Conservation (phyloP, 352 stramenopile genomes). For the Pythium folliculosum region DNA sequence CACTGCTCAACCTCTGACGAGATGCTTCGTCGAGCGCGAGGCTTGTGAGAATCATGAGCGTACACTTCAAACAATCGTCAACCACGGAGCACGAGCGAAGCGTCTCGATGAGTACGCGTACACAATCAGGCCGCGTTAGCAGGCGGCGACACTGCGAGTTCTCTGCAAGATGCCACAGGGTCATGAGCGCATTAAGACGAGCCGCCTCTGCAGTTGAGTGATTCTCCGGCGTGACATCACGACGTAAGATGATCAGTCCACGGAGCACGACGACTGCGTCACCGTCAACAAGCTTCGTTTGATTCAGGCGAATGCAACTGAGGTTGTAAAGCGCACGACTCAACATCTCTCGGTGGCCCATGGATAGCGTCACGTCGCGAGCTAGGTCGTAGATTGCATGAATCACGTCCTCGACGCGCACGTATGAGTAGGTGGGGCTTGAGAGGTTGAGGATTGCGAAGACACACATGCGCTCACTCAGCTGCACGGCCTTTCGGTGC, state of each 20-base stretch:
- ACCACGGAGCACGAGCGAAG: constrained; percentile 26
- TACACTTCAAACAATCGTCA: constrained; percentile 44
- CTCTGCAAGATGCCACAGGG: constrained; percentile 57
- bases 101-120: constrained; percentile 49
- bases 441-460: constrained; percentile 73
- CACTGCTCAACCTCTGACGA: constrained; percentile 44
- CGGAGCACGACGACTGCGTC: constrained; percentile 48
- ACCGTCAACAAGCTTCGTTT: constrained; percentile 60
- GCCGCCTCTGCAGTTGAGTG: constrained; percentile 22
- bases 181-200: constrained; percentile 49
- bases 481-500: constrained; percentile 40
- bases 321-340: constrained; percentile 72
- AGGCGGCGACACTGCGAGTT: constrained; percentile 48
- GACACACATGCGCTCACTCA: constrained; percentile 43
- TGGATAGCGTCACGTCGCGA: constrained; percentile 30
- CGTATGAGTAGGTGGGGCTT: constrained; percentile 64
- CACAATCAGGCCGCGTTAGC: constrained; percentile 47
- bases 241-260: constrained; percentile 19
- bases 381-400: constrained; percentile 57
- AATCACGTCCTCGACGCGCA: constrained; percentile 66
- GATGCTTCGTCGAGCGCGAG: constrained; percentile 36
- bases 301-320: constrained; percentile 60
- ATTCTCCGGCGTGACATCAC: not conserved
- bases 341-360: constrained; percentile 42
- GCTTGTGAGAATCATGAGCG: constrained; percentile 39